Base-by-base conservation (phyloP, 176 grass and related monocot genomes). In the Saccharum spontaneum region DNA sequence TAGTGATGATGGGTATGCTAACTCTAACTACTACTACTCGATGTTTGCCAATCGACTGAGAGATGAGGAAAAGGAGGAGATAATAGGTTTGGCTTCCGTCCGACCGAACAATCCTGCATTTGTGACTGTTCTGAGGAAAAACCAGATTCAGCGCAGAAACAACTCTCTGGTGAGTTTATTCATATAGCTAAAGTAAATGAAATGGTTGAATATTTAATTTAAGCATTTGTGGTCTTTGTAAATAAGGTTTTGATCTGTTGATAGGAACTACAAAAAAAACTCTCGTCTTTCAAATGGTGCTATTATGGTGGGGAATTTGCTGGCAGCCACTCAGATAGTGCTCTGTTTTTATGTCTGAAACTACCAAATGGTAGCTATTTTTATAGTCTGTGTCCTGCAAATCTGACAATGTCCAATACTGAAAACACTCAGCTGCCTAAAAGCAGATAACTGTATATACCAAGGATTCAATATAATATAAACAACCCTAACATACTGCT, bases 91-190 rank as follows among this genome's bases (percentile, higher is more conserved):
- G 49, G 41, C 65, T 86, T 24, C 71, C 73, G 37, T 87, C 36
- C 31, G 16, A 77, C 39, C 7, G 2, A 63, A 65, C 55, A 93
- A 93, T 79, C 78, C 91, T 26, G 78, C 61, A 43, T 90, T 90
- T 79, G 6, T 90, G 24, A 73, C 43, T 40, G 59, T 90, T 79
- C 28, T 90, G 6, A n/a, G 30, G 37, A 77, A 5, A 12, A 28
- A 4, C 1, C 85, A 88, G 12, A 10, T 79, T 43, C 72, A 30
- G 12, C 43, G 9, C 72, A 78, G 1, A 3, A 36, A 70, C 43
- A 79, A 67, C 43, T 1, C 22, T 33, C 64, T 90, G 88, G 88
- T 86, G 54, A 82, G 88, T 85, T 18, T 57, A 28, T 10, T 43
- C 33, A 6, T 70, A 72, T 44, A 44, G 11, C 39, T 44, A 24